Conservation (phyloP, 768 basidiomycete species). For the Leccinellum albellum region DNA sequence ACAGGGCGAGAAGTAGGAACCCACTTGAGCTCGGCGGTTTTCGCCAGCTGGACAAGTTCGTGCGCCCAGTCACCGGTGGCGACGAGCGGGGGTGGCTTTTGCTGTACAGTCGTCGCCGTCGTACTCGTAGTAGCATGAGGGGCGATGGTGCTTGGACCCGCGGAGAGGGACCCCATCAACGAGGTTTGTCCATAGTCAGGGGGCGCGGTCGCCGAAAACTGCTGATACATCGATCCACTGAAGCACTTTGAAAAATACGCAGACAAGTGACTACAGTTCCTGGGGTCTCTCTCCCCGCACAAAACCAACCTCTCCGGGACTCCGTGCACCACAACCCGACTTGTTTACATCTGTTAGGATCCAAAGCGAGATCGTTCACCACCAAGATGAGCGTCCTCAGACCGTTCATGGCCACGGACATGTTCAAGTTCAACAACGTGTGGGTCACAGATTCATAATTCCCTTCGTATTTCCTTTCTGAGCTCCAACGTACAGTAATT, state of each 20-base stretch:
- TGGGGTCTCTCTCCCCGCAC: slow-evolving; percentile 23
- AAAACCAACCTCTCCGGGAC: slow-evolving; percentile 10
- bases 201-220: slow-evolving; percentile 32
- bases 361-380: slow-evolving; percentile 2
- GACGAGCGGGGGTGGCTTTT: slow-evolving; percentile 50
- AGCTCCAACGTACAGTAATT: slow-evolving; percentile 53
- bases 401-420: slow-evolving; percentile 83
- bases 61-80: slow-evolving; percentile 86
- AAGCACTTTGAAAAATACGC: slow-evolving; percentile 22
- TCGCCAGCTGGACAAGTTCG: slow-evolving; percentile 80
- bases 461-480: background rate
- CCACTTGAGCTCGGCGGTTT: slow-evolving; percentile 85
- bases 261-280: slow-evolving; percentile 22
- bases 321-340: slow-evolving; percentile 21
- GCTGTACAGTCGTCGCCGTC: slow-evolving; percentile 13
- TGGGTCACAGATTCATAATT: slow-evolving; percentile 31
- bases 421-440: slow-evolving; percentile 94
- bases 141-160: slow-evolving; percentile 32
- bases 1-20: slow-evolving; percentile 27
- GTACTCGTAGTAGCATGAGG: slow-evolving; percentile 30
- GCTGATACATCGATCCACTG: slow-evolving; percentile 32
- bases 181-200: slow-evolving; percentile 33
- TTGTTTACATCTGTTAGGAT: slow-evolving; percentile 33
- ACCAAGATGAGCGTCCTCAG: slow-evolving; percentile 76
- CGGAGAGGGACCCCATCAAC: slow-evolving; percentile 30